Conservation (phyloP, 1,284 basidiomycete species). For the Leccinum huronense region DNA sequence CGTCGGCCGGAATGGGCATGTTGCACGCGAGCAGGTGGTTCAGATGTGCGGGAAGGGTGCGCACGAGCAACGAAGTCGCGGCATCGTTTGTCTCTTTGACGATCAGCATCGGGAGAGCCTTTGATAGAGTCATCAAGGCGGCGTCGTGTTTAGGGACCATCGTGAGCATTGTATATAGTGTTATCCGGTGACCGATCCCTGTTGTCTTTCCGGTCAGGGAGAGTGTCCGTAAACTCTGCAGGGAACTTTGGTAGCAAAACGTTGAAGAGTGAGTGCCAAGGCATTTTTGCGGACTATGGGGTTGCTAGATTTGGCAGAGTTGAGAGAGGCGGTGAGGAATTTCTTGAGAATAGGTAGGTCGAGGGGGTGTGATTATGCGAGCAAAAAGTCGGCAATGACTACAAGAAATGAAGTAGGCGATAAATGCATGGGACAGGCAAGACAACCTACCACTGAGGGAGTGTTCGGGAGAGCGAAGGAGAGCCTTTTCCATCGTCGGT, state of each 20-base stretch:
- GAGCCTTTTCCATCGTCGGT: slow-evolving; percentile 69
- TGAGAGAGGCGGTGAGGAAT: slow-evolving; percentile 64
- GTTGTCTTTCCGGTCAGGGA: slow-evolving; percentile 82
- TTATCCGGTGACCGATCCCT: slow-evolving; percentile 82
- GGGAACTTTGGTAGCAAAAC: slow-evolving; percentile 43
- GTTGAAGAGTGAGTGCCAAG: slow-evolving; percentile 54
- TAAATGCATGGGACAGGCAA: not conserved
- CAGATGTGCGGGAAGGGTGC: slow-evolving; percentile 61
- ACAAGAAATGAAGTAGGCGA: slow-evolving; percentile 11
- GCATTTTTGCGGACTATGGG: slow-evolving; percentile 59
- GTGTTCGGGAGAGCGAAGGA: slow-evolving; percentile 72
- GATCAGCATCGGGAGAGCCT: slow-evolving; percentile 58
- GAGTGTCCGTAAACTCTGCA: slow-evolving; percentile 43
- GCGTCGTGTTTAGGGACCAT: slow-evolving; percentile 49
- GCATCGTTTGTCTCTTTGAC: slow-evolving; percentile 78
- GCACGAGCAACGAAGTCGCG: slow-evolving; percentile 55
- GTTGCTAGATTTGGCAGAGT: slow-evolving; percentile 78
- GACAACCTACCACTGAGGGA: slow-evolving; percentile 53
- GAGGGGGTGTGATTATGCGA: slow-evolving; percentile 55
- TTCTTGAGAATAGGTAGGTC: slow-evolving; percentile 57
- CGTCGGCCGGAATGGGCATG: slow-evolving; percentile 43
- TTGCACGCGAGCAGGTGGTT: slow-evolving; percentile 45
- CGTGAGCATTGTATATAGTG: slow-evolving; percentile 76
- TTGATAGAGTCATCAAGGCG: slow-evolving; percentile 55
- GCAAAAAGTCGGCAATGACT: slow-evolving; percentile 59